phyloP scores from a whole-genome alignment of 176 grass and related monocot genomes.

The Miscanthus lutarioriparius region DNA sequence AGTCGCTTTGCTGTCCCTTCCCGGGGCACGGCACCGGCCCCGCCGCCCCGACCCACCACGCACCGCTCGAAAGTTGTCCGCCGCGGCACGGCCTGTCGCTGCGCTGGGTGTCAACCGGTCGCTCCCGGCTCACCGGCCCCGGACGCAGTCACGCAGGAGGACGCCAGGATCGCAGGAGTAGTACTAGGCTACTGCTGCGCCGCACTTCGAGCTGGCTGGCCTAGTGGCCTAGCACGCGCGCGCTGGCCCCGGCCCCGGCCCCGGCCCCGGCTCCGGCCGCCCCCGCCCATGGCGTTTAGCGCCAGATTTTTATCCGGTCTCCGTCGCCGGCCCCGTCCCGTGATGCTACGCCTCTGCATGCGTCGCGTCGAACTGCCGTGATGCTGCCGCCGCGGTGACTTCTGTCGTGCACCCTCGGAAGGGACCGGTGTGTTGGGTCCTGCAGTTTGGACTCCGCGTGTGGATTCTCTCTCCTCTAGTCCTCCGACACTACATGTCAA shows the following conservation, averaged over 20 bases:
- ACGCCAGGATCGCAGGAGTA: neutral
- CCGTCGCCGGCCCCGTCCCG: neutral
- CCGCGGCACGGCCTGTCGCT: neutral
- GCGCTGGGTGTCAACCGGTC: neutral
- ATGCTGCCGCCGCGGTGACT: neutral
- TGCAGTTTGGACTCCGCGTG: neutral
- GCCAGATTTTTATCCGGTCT: conserved; percentile 5
- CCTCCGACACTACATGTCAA: too few relatives aligned
- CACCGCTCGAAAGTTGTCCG: conserved; percentile 18
- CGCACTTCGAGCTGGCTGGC: neutral
- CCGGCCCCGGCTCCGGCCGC: neutral
- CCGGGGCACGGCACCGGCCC: neutral
- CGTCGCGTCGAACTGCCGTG: neutral
- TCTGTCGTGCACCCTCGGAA: neutral
- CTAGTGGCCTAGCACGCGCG: too few relatives aligned
- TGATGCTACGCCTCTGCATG: neutral
- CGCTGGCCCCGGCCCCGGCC: neutral
- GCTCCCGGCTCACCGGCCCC: neutral
- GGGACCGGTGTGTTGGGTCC: neutral
- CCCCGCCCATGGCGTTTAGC: neutral
- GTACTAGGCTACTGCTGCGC: neutral
- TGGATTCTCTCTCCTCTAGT: too few relatives aligned
- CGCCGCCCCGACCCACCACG: neutral
- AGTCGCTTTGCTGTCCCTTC: conserved; percentile 9
- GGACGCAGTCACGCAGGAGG: neutral